Percentiles rank a stretch among this genome's conserved stretches.
Conservation (phyloP, 371 early-diverging fungal species). For the Mortierella sp. region DNA sequence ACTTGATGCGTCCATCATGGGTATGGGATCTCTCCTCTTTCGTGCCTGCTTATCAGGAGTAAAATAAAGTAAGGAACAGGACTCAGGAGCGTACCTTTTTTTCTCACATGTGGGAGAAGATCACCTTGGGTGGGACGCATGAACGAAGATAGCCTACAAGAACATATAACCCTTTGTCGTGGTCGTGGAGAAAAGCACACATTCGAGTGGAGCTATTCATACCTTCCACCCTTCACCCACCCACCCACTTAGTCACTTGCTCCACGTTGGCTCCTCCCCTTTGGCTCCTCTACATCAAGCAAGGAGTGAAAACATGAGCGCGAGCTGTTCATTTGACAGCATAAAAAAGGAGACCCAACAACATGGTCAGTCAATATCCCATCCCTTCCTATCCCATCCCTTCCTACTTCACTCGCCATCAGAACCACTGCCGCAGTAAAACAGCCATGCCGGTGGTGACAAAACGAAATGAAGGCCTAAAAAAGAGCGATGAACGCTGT, state of each 20-base stretch:
- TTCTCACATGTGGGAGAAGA: neutral
- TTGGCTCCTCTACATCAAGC: constrained; percentile 2
- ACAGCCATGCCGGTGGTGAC: neutral
- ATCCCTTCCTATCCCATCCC: neutral
- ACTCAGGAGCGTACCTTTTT: neutral
- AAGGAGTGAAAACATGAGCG: constrained; percentile 3
- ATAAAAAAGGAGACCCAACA: constrained; percentile 2
- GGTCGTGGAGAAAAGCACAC: neutral
- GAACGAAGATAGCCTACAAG: neutral
- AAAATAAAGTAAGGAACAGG: neutral
- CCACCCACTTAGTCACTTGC: neutral
- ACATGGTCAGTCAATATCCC: neutral
- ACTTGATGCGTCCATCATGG: neutral
- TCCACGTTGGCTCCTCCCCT: neutral
- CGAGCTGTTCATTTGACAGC: neutral
- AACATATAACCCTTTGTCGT: neutral
- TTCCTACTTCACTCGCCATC: neutral
- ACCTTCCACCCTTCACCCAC: neutral
- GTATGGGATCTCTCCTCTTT: neutral
- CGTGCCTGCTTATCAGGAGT: neutral
- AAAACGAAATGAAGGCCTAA: neutral
- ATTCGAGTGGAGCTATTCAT: neutral
- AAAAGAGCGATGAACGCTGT: neutral
- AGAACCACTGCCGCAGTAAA: neutral
- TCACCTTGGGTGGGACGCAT: neutral